Percentiles rank a stretch among this genome's conserved stretches.
Conservation (phyloP, 805 yeast genomes). For the Lipomyces orientalis region DNA sequence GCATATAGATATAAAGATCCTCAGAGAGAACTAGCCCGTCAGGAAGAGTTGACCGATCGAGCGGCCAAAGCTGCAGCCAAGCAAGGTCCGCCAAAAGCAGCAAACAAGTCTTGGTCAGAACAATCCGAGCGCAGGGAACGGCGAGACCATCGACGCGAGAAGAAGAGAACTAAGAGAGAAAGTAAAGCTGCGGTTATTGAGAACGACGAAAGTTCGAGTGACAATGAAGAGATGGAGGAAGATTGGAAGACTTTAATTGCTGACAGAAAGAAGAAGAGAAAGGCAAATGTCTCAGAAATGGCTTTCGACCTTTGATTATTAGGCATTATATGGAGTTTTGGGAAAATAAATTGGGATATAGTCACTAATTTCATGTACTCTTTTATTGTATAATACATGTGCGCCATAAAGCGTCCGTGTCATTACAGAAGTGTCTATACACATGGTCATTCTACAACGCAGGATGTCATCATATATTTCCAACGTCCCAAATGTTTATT, state of each 20-base stretch:
- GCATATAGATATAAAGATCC: slow-evolving; percentile 66
- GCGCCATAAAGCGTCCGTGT: background rate
- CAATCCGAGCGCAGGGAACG: slow-evolving; percentile 66
- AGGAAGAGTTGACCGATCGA: slow-evolving; percentile 58
- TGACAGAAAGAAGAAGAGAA: slow-evolving; percentile 56
- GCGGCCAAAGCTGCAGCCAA: slow-evolving; percentile 42
- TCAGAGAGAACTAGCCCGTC: slow-evolving; percentile 65
- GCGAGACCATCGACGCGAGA: slow-evolving; percentile 67
- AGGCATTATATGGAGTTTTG: background rate
- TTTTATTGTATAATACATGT: background rate
- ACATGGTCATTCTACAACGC: background rate
- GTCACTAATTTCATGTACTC: background rate
- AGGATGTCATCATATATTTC: background rate
- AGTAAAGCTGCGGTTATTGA: slow-evolving; percentile 50
- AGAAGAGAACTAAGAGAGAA: slow-evolving; percentile 67
- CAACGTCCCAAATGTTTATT: slow-evolving; percentile 1
- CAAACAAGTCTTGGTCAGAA: slow-evolving; percentile 76
- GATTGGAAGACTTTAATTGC: slow-evolving; percentile 91
- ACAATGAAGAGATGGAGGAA: slow-evolving; percentile 46
- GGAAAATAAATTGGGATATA: background rate
- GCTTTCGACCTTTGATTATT: slow-evolving; percentile 19
- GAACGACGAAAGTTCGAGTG: slow-evolving; percentile 49
- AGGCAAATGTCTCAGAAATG: background rate
- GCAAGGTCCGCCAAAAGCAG: slow-evolving; percentile 38
- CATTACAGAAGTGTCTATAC: background rate